These are phyloP conservation scores for Brassica cretica DNA, from an alignment of 345 rosid genomes.

Conservation along the genomic window DNA sequence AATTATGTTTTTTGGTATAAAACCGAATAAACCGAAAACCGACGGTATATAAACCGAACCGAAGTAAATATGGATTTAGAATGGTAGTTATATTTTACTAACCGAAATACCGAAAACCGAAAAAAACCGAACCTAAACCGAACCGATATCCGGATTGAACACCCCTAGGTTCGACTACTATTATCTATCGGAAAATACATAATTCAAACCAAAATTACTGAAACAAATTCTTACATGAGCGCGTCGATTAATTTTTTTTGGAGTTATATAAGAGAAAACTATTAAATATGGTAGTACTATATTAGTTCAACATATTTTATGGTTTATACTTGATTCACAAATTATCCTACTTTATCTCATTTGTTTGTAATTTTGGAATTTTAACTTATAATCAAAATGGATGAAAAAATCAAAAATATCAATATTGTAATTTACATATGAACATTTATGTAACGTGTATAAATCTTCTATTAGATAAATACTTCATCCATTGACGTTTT, in stretches of 20 bases:
- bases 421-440: no score
- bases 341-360: not conserved
- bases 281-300: not conserved
- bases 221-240: not conserved
- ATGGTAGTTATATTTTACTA: no score
- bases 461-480: not conserved
- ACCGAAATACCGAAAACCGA: no score
- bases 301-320: not conserved
- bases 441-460: not conserved
- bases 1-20: no score
- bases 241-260: not conserved
- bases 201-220: not conserved
- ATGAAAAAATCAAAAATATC: not conserved
- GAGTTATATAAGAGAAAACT: no score
- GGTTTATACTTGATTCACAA: not conserved
- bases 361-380: not conserved
- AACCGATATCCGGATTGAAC: no score
- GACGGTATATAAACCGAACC: no score
- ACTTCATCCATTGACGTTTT: not conserved
- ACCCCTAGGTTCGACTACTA: no score
- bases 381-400: not conserved
- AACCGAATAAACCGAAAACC: no score
- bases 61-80: no score
- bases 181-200: no score
- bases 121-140: no score